These are phyloP conservation scores for Fraxinus sp. DNA, from an alignment of 305 asterid genomes.

Conservation along the genomic window DNA sequence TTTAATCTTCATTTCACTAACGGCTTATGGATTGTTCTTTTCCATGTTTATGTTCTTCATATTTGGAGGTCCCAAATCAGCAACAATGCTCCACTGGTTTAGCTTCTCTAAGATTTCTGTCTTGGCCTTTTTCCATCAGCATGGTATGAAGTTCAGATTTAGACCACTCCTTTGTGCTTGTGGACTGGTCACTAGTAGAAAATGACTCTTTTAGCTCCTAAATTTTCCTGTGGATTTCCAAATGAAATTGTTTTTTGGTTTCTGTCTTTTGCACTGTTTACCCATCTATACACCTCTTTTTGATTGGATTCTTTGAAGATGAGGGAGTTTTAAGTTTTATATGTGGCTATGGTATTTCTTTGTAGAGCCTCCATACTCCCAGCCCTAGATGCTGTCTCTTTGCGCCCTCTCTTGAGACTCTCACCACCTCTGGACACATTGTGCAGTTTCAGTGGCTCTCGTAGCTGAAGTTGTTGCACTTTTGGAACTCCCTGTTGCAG, in stretches of 20 bases:
- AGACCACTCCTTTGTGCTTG: slow-evolving; percentile 19
- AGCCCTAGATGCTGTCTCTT: neutral
- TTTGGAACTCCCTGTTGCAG: slow-evolving; percentile 12
- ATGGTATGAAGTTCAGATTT: slow-evolving; percentile 24
- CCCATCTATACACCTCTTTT: slow-evolving; percentile 30
- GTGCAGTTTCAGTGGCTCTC: slow-evolving; percentile 18
- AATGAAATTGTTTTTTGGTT: slow-evolving; percentile 14
- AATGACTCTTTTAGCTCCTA: slow-evolving; percentile 13
- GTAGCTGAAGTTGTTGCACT: neutral
- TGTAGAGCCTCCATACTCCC: slow-evolving; percentile 6
- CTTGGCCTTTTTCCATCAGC: slow-evolving; percentile 19
- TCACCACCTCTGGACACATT: slow-evolving; percentile 3
- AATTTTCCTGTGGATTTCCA: slow-evolving; percentile 16
- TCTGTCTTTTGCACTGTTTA: neutral
- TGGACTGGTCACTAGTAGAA: slow-evolving; percentile 12
- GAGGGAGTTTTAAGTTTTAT: neutral
- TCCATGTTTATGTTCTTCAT: slow-evolving; percentile 17
- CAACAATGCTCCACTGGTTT: neutral
- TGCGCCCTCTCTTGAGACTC: slow-evolving; percentile 24
- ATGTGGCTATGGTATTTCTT: neutral
- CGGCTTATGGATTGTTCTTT: slow-evolving; percentile 18
- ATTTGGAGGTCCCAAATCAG: slow-evolving; percentile 22
- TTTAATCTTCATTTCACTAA: neutral
- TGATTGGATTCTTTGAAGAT: slow-evolving; percentile 20
- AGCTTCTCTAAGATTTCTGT: neutral